Conservation (phyloP, 1,284 basidiomycete genomes). For the Boletus calvinii region DNA sequence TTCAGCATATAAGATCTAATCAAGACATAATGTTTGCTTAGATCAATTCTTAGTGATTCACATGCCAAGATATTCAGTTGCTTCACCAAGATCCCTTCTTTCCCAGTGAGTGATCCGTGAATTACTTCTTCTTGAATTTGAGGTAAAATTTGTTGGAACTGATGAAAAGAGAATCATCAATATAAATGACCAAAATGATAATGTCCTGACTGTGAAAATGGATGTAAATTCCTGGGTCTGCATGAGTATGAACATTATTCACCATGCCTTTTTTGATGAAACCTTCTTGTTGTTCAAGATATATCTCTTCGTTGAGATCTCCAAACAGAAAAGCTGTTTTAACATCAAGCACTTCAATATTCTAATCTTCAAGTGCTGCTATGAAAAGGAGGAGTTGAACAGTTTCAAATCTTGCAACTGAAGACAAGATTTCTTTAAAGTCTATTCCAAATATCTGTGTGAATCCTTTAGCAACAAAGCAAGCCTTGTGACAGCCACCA, state of each 20-base stretch:
- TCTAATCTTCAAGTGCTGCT: constrained; percentile 35
- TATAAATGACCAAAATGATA: too few relatives aligned
- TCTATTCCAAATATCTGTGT: not conserved
- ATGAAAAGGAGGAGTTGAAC: constrained; percentile 1
- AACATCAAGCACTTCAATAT: constrained; percentile 45
- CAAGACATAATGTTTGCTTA: too few relatives aligned
- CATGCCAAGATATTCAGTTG: too few relatives aligned
- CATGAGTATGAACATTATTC: constrained; percentile 21
- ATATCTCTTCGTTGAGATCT: constrained; percentile 37
- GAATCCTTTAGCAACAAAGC: not conserved
- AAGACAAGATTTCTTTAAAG: constrained; percentile 1
- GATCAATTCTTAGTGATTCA: too few relatives aligned
- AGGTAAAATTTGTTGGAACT: too few relatives aligned
- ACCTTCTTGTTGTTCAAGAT: constrained; percentile 40
- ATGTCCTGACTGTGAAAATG: too few relatives aligned
- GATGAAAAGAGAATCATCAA: too few relatives aligned
- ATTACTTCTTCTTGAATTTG: too few relatives aligned
- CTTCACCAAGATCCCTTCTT: too few relatives aligned
- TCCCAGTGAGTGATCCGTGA: too few relatives aligned
- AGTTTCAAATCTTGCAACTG: not conserved
- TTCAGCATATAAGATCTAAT: not conserved
- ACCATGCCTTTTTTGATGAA: constrained; percentile 16
- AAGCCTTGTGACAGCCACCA: not conserved
- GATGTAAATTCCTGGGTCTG: too few relatives aligned
- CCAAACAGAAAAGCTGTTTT: constrained; percentile 49